Evolutionary conservation across 106 monocot species (phyloP).

Genomic region (Hemerocallis citrina): DNA sequence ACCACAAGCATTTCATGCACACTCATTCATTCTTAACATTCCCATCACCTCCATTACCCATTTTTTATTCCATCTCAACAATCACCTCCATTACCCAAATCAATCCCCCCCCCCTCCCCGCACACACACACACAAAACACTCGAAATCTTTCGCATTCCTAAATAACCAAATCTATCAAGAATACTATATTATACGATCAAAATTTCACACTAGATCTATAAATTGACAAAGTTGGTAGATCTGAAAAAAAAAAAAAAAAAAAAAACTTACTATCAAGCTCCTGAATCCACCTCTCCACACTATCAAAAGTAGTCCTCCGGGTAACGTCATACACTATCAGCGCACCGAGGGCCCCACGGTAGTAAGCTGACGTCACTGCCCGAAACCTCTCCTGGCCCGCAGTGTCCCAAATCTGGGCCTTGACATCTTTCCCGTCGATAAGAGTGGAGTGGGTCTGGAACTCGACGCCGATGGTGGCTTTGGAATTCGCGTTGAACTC

Average conservation of each 20-base stretch:
- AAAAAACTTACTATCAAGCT: constrained; percentile 28
- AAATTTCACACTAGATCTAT: no score
- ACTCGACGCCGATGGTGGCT: constrained; percentile 68
- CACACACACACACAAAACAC: no score
- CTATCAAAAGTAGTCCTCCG: constrained; percentile 46
- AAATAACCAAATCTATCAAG: no score
- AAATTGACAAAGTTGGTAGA: no score
- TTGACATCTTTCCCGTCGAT: constrained; percentile 54
- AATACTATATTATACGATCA: no score
- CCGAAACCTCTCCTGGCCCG: constrained; percentile 60
- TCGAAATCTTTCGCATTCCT: no score
- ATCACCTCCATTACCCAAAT: no score
- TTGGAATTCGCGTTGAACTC: constrained; percentile 58
- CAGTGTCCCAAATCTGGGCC: constrained; percentile 90
- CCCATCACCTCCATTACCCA: no score
- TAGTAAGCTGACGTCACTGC: constrained; percentile 47
- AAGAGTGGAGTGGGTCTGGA: constrained; percentile 42
- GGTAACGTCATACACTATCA: constrained; percentile 53
- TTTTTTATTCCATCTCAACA: no score
- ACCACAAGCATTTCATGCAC: no score
- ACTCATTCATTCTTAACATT: no score
- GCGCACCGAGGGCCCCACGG: constrained; percentile 52
- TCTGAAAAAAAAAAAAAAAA: background rate
- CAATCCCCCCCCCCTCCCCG: no score
- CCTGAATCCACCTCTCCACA: constrained; percentile 43